A percentile compares a stretch with the other conserved stretches of the same genome.
Conservation (phyloP, 192 early-diverging fungal species). For the Entomortierella parvispora region DNA sequence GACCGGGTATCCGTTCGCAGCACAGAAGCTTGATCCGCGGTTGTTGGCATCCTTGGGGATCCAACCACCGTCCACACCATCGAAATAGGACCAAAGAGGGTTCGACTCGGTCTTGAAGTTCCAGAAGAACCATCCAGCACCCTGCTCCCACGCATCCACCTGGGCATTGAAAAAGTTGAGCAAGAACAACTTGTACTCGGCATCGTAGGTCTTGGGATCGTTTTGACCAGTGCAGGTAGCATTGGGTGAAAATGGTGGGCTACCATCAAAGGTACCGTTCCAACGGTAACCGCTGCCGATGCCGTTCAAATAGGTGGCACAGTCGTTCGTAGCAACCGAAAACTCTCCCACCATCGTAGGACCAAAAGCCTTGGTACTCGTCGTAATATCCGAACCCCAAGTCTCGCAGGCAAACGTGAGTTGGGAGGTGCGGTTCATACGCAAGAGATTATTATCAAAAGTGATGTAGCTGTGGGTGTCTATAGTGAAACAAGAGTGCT, state of each 20-base stretch:
- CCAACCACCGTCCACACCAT: slow-evolving; percentile 74
- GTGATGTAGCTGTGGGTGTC: slow-evolving; percentile 60
- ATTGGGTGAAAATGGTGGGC: slow-evolving; percentile 53
- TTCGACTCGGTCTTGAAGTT: slow-evolving; percentile 76
- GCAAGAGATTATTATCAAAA: slow-evolving; percentile 55
- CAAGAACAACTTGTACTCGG: slow-evolving; percentile 58
- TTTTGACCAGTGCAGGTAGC: slow-evolving; percentile 63
- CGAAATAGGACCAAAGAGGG: slow-evolving; percentile 78
- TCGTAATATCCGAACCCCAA: slow-evolving; percentile 21
- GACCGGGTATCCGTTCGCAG: slow-evolving; percentile 2
- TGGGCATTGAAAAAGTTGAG: slow-evolving; percentile 66
- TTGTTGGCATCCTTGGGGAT: slow-evolving; percentile 64
- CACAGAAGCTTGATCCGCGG: slow-evolving; percentile 29
- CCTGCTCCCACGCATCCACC: slow-evolving; percentile 70
- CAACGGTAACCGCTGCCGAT: slow-evolving; percentile 65
- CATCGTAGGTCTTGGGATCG: slow-evolving; percentile 58
- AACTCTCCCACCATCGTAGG: slow-evolving; percentile 80
- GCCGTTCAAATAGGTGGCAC: slow-evolving; percentile 79
- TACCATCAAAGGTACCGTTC: slow-evolving; percentile 65
- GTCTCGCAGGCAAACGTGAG: slow-evolving; percentile 37
- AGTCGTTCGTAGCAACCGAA: slow-evolving; percentile 76
- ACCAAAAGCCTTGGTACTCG: slow-evolving; percentile 47
- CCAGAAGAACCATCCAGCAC: slow-evolving; percentile 77
- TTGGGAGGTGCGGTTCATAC: slow-evolving; percentile 25
- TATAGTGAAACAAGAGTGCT: slow-evolving; percentile 18